Conservation (phyloP, 2,329 filamentous ascomycete species). For the Sporothrix mexicana region DNA sequence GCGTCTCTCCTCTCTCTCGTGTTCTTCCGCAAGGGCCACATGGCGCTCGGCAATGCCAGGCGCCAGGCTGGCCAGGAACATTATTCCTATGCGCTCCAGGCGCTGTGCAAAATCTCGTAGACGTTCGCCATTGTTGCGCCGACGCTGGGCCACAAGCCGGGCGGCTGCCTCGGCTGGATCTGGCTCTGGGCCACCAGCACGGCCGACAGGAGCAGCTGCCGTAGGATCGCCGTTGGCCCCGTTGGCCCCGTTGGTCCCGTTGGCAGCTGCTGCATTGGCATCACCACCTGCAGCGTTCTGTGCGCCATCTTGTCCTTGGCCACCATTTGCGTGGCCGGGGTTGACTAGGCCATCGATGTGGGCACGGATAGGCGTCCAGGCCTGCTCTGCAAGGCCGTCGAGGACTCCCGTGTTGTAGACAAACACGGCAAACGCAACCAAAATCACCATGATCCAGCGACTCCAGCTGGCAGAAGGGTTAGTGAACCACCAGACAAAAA, state of each 20-base stretch:
- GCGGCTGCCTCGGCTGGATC: constrained; percentile 60
- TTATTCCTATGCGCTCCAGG: constrained; percentile 63
- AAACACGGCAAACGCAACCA: constrained; percentile 61
- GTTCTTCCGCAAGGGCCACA: constrained; percentile 63
- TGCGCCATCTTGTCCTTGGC: neutral
- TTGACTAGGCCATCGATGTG: constrained; percentile 67
- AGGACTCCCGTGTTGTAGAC: constrained; percentile 65
- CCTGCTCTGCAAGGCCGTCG: constrained; percentile 59
- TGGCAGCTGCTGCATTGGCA: neutral
- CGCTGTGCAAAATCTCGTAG: constrained; percentile 58
- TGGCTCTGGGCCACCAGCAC: constrained; percentile 40
- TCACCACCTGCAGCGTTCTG: no score
- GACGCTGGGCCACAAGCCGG: constrained; percentile 57
- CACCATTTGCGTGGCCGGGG: constrained; percentile 45
- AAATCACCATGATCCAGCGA: constrained; percentile 62
- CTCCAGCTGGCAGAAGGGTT: constrained; percentile 63
- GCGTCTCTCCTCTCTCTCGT: constrained; percentile 54
- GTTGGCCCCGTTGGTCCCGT: no score
- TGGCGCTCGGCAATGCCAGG: constrained; percentile 70
- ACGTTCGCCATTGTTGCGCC: constrained; percentile 55
- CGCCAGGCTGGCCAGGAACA: constrained; percentile 70
- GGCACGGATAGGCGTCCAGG: constrained; percentile 62
- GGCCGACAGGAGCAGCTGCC: constrained; percentile 35
- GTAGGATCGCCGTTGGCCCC: constrained; percentile 36
- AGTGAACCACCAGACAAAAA: constrained; percentile 71